phyloP scores from a whole-genome alignment of 352 stramenopile genomes.

The Phytophthora hibernalis region DNA sequence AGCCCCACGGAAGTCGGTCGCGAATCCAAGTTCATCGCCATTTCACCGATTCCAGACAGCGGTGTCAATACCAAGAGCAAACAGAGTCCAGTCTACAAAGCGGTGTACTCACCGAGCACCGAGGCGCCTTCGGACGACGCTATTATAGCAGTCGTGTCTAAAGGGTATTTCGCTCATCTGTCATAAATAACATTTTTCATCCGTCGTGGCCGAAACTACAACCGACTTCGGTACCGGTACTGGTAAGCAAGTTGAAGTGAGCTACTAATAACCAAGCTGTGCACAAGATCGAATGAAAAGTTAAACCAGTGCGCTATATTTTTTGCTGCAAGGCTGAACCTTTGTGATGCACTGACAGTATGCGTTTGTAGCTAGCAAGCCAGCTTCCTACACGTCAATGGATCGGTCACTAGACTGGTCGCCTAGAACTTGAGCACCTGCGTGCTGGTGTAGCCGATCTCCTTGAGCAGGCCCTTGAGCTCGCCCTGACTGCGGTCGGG shows the following conservation, averaged over 20 bases:
- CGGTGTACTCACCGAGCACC: slow-evolving; percentile 28
- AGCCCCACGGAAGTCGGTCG: slow-evolving; percentile 17
- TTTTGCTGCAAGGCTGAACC: slow-evolving; percentile 21
- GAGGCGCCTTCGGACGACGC: slow-evolving; percentile 12
- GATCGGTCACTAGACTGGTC: slow-evolving; percentile 11
- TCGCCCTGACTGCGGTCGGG: slow-evolving; percentile 82
- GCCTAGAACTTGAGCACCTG: slow-evolving; percentile 80
- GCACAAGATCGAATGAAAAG: slow-evolving; percentile 2
- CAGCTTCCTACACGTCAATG: slow-evolving; percentile 26
- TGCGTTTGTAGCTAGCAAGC: slow-evolving; percentile 21
- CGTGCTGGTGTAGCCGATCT: slow-evolving; percentile 59
- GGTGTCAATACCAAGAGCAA: slow-evolving; percentile 16
- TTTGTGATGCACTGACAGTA: slow-evolving; percentile 11
- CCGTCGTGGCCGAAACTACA: too few relatives aligned
- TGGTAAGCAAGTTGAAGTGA: too few relatives aligned
- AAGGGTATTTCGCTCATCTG: too few relatives aligned
- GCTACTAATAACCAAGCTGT: too few relatives aligned
- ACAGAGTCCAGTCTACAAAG: slow-evolving; percentile 29
- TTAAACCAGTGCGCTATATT: slow-evolving; percentile 26
- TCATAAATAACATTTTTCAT: too few relatives aligned
- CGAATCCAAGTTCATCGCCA: slow-evolving; percentile 20
- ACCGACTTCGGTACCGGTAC: too few relatives aligned
- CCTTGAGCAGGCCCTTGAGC: slow-evolving; percentile 78
- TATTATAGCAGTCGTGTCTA: slow-evolving; percentile 30
- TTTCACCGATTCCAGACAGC: slow-evolving; percentile 22